Base-by-base conservation (phyloP, 192 early-diverging fungal genomes). In the Podila clonocystis region DNA sequence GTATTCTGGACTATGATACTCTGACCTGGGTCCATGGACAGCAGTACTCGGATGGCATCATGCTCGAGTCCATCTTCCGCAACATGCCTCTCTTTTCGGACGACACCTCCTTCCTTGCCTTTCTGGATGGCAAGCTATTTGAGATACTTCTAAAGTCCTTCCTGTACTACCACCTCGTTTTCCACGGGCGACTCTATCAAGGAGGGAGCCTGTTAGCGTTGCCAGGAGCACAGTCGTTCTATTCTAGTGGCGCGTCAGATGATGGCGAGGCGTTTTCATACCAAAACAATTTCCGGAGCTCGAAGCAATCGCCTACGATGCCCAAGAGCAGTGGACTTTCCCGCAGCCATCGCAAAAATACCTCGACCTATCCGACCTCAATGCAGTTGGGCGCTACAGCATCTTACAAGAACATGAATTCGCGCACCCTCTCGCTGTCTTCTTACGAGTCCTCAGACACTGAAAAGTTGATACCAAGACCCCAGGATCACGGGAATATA, bases 221-320 rank as follows among this genome's bases (percentile, higher is more conserved):
- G 11, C 41, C 71, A 22, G 77, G 77, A 5, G 67, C 67, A 0
- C 62, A 80, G 19, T 55, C 77, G 2, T 73, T 69, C 41, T 73
- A 80, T 49, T 80, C 71, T 2, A 80, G 77, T 45, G 77, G 77
- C 4, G 77, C 77, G 1, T 80, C 77, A 5, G 77, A 80, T 12
- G 77, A 80, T n/a, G 77, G 77, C 29, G 77, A 80, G 26, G 65
- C 77, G 0, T 80, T 80, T 50, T 72, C 77, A 4, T 73, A 72
- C 22, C 77, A 80, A 28, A 60, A 61, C 62, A 80, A 73, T 57
- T 73, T 80, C 65, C 65, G 61, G 3, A 80, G 70, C 30, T 60
- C 70, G 34, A 66, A 67, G 8, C 75, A 50, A 33, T 79, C 65
- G 20, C 75, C 65, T 24, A 8, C 33, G 15, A 6, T 49, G 29